These are phyloP conservation scores for Trichoderma atrobrunneum DNA, from an alignment of 2,329 filamentous ascomycete genomes.

Conservation along the genomic window DNA sequence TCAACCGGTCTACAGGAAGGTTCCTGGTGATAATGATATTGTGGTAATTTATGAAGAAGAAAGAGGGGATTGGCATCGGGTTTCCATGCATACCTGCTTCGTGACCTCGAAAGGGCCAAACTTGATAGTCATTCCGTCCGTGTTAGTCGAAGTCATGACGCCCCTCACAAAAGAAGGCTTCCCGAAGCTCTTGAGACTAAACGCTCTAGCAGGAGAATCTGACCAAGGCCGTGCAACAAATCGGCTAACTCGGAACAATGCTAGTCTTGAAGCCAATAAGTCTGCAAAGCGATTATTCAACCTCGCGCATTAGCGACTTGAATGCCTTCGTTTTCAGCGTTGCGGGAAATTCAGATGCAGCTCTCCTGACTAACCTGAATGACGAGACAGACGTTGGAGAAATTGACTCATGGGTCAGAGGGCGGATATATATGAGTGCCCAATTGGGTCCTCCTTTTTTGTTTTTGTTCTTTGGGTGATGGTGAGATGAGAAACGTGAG, in stretches of 20 bases:
- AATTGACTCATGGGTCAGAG: not conserved
- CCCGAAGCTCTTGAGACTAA: not conserved
- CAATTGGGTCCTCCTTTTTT: not conserved
- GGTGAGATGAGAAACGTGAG: not conserved
- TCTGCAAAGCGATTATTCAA: not conserved
- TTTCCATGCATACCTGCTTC: slow-evolving; percentile 54
- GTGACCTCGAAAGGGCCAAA: slow-evolving; percentile 79
- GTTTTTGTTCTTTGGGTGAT: not conserved
- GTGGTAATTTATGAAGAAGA: not conserved
- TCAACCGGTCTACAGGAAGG: not conserved
- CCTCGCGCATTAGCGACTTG: not conserved
- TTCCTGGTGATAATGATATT: not conserved
- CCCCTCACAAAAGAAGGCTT: not conserved
- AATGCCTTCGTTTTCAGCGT: not conserved
- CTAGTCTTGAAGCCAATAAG: not conserved
- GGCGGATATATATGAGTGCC: not conserved
- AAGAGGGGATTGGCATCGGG: not conserved
- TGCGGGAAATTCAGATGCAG: not conserved
- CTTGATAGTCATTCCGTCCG: slow-evolving; percentile 43
- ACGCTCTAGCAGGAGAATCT: not conserved
- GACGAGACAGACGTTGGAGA: not conserved
- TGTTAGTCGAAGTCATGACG: slow-evolving; percentile 33
- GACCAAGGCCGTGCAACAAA: not conserved
- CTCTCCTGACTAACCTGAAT: slow-evolving; percentile 2
- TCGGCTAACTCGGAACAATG: not conserved